Conservation (phyloP, 2,329 filamentous ascomycete genomes). For the Boeremia lycopersici region DNA sequence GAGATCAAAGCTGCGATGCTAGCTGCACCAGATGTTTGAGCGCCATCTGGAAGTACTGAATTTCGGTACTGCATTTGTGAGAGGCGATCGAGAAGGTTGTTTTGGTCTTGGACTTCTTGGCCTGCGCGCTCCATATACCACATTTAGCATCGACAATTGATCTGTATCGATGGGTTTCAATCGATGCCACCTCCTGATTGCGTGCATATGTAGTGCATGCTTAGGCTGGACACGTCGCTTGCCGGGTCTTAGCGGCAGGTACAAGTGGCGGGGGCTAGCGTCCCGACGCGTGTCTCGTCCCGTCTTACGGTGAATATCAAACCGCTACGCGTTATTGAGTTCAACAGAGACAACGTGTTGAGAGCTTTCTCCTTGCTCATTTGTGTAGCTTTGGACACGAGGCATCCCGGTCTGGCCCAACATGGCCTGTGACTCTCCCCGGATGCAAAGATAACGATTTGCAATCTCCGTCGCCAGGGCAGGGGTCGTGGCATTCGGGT, state of each 20-base stretch:
- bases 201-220: constrained; percentile 16
- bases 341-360: constrained; percentile 13
- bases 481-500: constrained; percentile 10
- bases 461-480: constrained; percentile 16
- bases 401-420: constrained; percentile 1
- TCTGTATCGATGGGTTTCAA: constrained; percentile 6
- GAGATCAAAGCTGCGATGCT: constrained; percentile 38
- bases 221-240: constrained; percentile 5
- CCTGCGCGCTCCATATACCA: constrained; percentile 19
- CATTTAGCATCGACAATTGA: neutral
- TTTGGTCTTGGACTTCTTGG: constrained; percentile 10
- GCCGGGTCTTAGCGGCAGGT: constrained; percentile 16
- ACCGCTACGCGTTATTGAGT: constrained; percentile 1
- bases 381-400: constrained; percentile 4
- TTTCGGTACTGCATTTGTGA: constrained; percentile 17
- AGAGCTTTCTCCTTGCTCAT: neutral
- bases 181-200: neutral
- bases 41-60: constrained; percentile 4
- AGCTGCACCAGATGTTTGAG: constrained; percentile 15
- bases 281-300: constrained; percentile 12
- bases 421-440: constrained; percentile 5
- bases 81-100: constrained; percentile 19
- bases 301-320: neutral
- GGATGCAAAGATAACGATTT: constrained; percentile 13
- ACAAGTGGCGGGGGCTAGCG: constrained; percentile 23